These are phyloP conservation scores for Ceratobasidium sp. DNA, from an alignment of 1,284 basidiomycete species.

Conservation along the genomic window DNA sequence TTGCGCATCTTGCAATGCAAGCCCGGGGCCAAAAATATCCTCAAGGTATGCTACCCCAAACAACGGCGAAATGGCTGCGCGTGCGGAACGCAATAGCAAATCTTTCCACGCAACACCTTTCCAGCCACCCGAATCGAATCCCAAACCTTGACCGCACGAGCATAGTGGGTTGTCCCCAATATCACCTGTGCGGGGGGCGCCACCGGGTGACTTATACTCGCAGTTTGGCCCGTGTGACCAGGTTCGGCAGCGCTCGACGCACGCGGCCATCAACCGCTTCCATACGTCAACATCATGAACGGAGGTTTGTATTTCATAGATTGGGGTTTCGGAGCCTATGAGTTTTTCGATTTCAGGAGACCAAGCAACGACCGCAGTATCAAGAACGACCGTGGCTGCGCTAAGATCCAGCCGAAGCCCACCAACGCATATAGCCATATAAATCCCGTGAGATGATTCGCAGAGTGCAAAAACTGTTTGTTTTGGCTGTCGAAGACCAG, in stretches of 20 bases:
- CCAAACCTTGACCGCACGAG: slow-evolving; percentile 15
- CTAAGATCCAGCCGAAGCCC: slow-evolving; percentile 29
- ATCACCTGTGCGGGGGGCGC: background rate
- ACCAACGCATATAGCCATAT: slow-evolving; percentile 1
- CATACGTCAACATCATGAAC: slow-evolving; percentile 10
- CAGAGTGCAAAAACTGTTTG: background rate
- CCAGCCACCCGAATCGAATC: slow-evolving; percentile 10
- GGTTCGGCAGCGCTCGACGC: slow-evolving; percentile 23
- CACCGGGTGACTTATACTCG: slow-evolving; percentile 4
- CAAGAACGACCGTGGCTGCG: slow-evolving; percentile 18
- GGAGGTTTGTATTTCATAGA: background rate
- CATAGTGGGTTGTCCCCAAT: background rate
- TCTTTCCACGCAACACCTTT: background rate
- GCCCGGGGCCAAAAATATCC: background rate
- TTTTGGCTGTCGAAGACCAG: background rate
- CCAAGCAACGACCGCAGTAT: slow-evolving; percentile 6
- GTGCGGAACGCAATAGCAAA: background rate
- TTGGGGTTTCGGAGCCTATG: background rate
- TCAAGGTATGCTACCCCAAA: slow-evolving; percentile 30
- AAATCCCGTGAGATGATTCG: slow-evolving; percentile 5
- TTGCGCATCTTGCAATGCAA: background rate
- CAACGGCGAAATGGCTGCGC: slow-evolving; percentile 26
- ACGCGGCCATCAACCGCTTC: slow-evolving; percentile 16
- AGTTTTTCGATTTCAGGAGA: background rate
- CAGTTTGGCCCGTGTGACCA: slow-evolving; percentile 32